phyloP scores from a whole-genome alignment of 805 yeast species.

The Pichia sporocuriosa region DNA sequence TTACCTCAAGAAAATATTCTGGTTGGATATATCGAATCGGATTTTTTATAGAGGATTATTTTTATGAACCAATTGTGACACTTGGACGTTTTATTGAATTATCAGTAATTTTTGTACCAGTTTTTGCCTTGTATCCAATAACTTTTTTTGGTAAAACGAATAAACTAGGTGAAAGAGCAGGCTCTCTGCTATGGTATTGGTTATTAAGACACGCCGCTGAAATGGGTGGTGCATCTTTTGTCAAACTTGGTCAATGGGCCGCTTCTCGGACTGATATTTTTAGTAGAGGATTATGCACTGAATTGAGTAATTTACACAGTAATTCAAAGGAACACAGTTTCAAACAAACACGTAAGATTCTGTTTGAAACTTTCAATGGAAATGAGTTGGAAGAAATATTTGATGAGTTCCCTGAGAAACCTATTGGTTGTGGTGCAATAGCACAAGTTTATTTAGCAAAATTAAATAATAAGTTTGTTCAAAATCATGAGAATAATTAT shows the following conservation, averaged over 20 bases:
- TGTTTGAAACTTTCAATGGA: conserved; percentile 54
- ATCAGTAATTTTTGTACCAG: conserved; percentile 61
- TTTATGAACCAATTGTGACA: conserved; percentile 66
- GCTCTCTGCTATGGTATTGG: conserved; percentile 66
- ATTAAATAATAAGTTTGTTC: conserved; percentile 38
- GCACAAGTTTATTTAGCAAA: conserved; percentile 89
- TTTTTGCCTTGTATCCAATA: conserved; percentile 59
- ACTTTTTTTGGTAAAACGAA: conserved; percentile 44
- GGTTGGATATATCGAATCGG: conserved; percentile 35
- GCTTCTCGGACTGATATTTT: conserved; percentile 94
- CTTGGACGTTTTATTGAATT: conserved; percentile 64
- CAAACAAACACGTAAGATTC: conserved; percentile 47
- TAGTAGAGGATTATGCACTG: conserved; percentile 69
- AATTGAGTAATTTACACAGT: conserved; percentile 73
- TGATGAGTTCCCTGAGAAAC: conserved; percentile 65
- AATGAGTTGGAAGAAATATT: conserved; percentile 62
- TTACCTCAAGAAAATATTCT: conserved; percentile 14
- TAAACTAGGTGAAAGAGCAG: conserved; percentile 41
- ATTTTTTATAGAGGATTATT: conserved; percentile 43
- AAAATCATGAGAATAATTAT: conserved; percentile 25
- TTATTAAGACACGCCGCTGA: conserved; percentile 64
- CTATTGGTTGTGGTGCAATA: conserved; percentile 96
- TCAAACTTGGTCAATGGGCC: conserved; percentile 97
- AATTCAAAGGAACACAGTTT: conserved; percentile 72
- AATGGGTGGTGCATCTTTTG: conserved; percentile 85